Evolutionary conservation across 345 rosid species (phyloP).

Genomic region (Hirschfeldia incana): DNA sequence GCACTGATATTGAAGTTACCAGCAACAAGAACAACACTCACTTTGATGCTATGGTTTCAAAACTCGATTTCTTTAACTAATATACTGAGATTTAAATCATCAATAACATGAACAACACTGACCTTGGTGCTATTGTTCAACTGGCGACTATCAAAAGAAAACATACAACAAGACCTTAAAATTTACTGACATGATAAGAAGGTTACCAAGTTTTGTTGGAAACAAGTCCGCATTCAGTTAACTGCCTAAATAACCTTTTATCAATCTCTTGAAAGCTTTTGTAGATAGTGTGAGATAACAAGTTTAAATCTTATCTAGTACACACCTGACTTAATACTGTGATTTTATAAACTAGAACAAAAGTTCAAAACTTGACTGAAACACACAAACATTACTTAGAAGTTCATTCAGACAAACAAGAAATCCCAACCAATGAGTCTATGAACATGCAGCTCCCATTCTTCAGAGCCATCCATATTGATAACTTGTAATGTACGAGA

Average conservation of each 20-base stretch:
- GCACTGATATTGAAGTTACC: no score
- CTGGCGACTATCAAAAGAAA: slow-evolving; percentile 53
- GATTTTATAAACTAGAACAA: background rate
- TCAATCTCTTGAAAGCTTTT: no score
- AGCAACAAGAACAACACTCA: no score
- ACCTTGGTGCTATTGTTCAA: slow-evolving; percentile 55
- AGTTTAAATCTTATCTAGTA: no score
- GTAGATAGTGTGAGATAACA: no score
- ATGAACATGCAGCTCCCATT: background rate
- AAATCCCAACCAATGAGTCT: background rate
- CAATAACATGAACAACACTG: slow-evolving; percentile 53
- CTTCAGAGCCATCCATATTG: background rate
- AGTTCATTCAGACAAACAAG: background rate
- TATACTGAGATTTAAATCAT: background rate
- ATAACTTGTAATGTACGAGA: background rate
- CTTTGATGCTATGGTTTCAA: no score
- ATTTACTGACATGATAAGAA: slow-evolving; percentile 29
- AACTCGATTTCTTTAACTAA: background rate
- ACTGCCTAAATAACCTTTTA: no score
- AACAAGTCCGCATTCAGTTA: no score
- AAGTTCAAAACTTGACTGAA: background rate
- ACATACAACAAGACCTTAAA: slow-evolving; percentile 52
- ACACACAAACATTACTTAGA: background rate
- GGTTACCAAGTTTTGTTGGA: no score
- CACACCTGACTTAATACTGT: no score